A percentile compares a stretch with the other conserved stretches of the same genome.
Conservation (phyloP, 441 rosid species). For the Pelargonium exstipulatum region DNA sequence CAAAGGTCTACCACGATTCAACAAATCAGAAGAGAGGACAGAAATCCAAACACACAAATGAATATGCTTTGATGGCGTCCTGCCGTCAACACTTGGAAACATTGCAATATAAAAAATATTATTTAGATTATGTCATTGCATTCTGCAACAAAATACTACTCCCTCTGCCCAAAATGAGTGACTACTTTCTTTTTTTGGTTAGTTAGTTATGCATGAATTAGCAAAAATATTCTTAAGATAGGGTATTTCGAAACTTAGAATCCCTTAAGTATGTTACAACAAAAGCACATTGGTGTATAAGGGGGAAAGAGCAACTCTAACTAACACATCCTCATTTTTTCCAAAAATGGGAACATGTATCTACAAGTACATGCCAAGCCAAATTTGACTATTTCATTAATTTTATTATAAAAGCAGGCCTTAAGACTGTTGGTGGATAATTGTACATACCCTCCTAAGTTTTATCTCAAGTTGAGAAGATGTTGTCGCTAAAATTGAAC, state of each 20-base stretch:
- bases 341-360: too few relatives aligned
- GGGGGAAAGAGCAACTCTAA: too few relatives aligned
- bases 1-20: background rate
- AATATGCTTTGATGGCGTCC: background rate
- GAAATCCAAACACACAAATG: conserved; percentile 1
- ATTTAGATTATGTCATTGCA: background rate
- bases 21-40: background rate
- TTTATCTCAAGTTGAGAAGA: conserved; percentile 5
- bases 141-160: background rate
- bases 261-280: too few relatives aligned
- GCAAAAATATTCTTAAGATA: too few relatives aligned
- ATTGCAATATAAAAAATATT: background rate
- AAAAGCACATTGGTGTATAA: too few relatives aligned
- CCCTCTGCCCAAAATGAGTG: too few relatives aligned
- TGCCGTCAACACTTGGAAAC: background rate
- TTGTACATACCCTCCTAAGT: background rate
- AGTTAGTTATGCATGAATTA: too few relatives aligned
- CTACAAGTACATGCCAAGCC: background rate
- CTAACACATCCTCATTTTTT: too few relatives aligned
- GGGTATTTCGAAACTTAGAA: too few relatives aligned
- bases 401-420: background rate
- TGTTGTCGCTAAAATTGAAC: conserved; percentile 2
- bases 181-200: too few relatives aligned
- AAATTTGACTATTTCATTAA: background rate
- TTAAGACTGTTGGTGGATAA: background rate